Evolutionary conservation across 345 rosid species (phyloP).

Genomic region (Lepidium africanum): DNA sequence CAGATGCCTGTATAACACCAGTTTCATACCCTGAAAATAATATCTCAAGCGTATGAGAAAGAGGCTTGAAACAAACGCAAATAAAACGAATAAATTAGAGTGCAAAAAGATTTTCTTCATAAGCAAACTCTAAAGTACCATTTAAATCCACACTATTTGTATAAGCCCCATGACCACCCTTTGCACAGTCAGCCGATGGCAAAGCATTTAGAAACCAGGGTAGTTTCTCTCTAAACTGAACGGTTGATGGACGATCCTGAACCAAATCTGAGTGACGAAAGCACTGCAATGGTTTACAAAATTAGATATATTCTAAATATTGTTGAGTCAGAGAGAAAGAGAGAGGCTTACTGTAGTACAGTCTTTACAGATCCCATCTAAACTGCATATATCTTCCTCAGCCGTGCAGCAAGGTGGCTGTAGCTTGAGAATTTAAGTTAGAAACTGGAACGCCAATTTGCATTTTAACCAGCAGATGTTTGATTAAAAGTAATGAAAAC

Average conservation of each 20-base stretch:
- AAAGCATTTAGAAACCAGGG: conserved; percentile 87
- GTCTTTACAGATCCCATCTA: conserved; percentile 76
- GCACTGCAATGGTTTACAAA: conserved; percentile 52
- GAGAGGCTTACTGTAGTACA: conserved; percentile 71
- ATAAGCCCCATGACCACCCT: conserved; percentile 99
- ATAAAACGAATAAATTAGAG: background rate
- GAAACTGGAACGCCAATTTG: conserved; percentile 9
- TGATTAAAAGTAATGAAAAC: conserved; percentile 8
- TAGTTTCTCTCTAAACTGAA: conserved; percentile 75
- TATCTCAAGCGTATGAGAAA: background rate
- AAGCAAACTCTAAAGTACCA: conserved; percentile 36
- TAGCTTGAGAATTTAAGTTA: conserved; percentile 13
- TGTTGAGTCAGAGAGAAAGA: background rate
- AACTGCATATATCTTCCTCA: conserved; percentile 58
- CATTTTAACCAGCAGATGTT: conserved; percentile 8
- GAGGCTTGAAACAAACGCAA: conserved; percentile 41
- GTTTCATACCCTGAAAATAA: conserved; percentile 62
- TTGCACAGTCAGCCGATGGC: conserved; percentile 99
- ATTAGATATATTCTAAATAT: conserved; percentile 19
- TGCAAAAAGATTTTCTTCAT: background rate
- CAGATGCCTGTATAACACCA: conserved; percentile 80
- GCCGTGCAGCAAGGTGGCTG: conserved; percentile 92
- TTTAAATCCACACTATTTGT: conserved; percentile 66
- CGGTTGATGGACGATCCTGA: conserved; percentile 65
- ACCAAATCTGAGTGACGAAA: conserved; percentile 75